phyloP scores from a whole-genome alignment of 805 yeast genomes.

The Kregervanrija delftensis region DNA sequence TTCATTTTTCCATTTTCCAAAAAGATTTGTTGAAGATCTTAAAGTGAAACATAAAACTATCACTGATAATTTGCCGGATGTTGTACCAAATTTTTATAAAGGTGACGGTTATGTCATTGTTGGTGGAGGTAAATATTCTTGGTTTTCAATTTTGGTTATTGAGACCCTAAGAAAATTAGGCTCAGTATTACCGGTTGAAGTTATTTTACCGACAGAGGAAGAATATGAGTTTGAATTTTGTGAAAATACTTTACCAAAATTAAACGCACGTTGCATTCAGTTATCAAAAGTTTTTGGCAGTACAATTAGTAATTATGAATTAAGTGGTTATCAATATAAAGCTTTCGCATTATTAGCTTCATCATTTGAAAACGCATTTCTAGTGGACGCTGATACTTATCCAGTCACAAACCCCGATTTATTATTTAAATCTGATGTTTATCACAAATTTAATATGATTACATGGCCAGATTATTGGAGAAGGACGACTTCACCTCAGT shows the following conservation, averaged over 20 bases:
- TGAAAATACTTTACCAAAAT: conserved; percentile 30
- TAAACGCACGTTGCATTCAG: conserved; percentile 36
- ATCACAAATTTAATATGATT: conserved; percentile 38
- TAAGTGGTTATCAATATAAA: conserved; percentile 33
- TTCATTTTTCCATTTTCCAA: conserved; percentile 18
- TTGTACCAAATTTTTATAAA: conserved; percentile 20
- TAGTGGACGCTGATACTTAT: conserved; percentile 40
- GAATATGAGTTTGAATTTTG: conserved; percentile 21
- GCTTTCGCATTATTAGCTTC: conserved; percentile 41
- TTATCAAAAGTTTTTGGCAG: conserved; percentile 32
- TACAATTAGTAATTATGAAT: conserved; percentile 14
- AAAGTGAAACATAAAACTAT: conserved; percentile 39
- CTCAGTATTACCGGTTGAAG: conserved; percentile 30
- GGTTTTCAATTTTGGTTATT: conserved; percentile 33
- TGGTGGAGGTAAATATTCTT: conserved; percentile 38
- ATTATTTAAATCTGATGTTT: conserved; percentile 40
- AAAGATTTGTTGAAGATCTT: conserved; percentile 38
- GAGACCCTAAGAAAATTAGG: conserved; percentile 37
- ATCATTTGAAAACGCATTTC: conserved; percentile 39
- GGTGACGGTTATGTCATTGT: conserved; percentile 32
- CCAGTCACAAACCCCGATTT: conserved; percentile 43
- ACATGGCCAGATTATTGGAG: conserved; percentile 76
- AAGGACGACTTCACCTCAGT: conserved; percentile 54
- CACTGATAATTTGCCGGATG: conserved; percentile 38
- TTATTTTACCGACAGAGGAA: conserved; percentile 11